Evolutionary conservation across 2,329 filamentous ascomycete genomes (phyloP).

Genomic region (Aureobasidium sp.): DNA sequence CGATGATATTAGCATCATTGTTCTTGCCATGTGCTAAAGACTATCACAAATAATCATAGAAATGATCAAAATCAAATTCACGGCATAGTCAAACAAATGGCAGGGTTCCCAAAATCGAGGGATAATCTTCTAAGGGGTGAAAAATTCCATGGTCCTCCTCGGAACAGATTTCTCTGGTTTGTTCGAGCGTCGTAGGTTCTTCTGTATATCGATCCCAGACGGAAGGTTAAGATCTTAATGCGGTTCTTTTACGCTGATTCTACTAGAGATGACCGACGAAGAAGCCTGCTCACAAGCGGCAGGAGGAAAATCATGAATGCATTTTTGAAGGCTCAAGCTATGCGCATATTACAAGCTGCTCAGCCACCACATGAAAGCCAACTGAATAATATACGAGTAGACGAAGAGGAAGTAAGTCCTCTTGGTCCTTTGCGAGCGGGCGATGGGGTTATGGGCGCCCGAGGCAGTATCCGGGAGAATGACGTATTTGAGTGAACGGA

Average conservation of each 20-base stretch:
- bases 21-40: too few species aligned
- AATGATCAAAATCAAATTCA: neutral
- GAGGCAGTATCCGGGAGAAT: constrained; percentile 68
- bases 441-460: constrained; percentile 56
- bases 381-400: constrained; percentile 89
- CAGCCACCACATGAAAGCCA: constrained; percentile 87
- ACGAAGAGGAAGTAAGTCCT: constrained; percentile 87
- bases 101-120: neutral
- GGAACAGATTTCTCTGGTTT: neutral
- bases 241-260: neutral
- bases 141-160: too few species aligned
- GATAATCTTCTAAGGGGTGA: too few species aligned
- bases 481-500: constrained; percentile 92
- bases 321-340: neutral
- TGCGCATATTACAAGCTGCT: constrained; percentile 36
- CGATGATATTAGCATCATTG: too few species aligned
- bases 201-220: neutral
- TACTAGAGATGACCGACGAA: neutral
- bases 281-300: neutral
- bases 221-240: neutral
- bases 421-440: constrained; percentile 75
- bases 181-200: too few species aligned
- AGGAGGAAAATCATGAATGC: neutral
- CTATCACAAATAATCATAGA: too few species aligned
- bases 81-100: neutral